Evolutionary conservation across 2,329 filamentous ascomycete genomes (phyloP).

Genomic region (Nigrospora sphaerica): DNA sequence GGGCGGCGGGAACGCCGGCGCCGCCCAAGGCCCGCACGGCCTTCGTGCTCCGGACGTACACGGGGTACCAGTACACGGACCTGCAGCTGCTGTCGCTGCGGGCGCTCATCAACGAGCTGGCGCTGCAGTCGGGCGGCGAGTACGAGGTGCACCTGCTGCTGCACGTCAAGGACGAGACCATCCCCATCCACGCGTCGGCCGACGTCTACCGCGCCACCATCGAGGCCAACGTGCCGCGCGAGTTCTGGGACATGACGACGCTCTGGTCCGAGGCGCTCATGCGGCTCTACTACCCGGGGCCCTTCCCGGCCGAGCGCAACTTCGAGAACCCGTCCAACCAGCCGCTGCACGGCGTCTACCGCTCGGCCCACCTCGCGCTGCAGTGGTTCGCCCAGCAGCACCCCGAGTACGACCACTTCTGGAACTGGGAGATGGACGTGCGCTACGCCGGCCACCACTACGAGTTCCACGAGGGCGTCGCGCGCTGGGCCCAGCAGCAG

Average conservation of each 20-base stretch:
- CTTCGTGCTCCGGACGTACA: slow-evolving; percentile 61
- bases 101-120: slow-evolving; percentile 58
- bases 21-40: slow-evolving; percentile 38
- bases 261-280: slow-evolving; percentile 64
- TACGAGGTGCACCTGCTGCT: slow-evolving; percentile 50
- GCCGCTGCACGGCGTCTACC: slow-evolving; percentile 47
- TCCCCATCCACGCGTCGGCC: slow-evolving; percentile 20
- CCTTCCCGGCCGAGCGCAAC: slow-evolving; percentile 47
- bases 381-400: slow-evolving; percentile 37
- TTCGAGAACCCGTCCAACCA: slow-evolving; percentile 31
- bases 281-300: slow-evolving; percentile 53
- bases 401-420: slow-evolving; percentile 38
- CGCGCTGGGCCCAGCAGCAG: slow-evolving; percentile 47
- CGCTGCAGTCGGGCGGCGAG: slow-evolving; percentile 57
- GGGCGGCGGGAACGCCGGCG: too few species aligned
- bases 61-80: slow-evolving; percentile 54
- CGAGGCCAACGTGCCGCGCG: slow-evolving; percentile 48
- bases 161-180: slow-evolving; percentile 38
- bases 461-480: slow-evolving; percentile 48
- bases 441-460: slow-evolving; percentile 39
- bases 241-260: slow-evolving; percentile 61
- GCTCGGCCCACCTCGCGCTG: slow-evolving; percentile 35
- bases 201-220: slow-evolving; percentile 42
- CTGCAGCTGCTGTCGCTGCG: slow-evolving; percentile 61
- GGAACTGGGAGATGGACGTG: slow-evolving; percentile 41